Percentiles rank a stretch among this genome's conserved stretches.
phyloP scores from a whole-genome alignment of 139 green algal genomes.

The Prasinococcaceae sp. region DNA sequence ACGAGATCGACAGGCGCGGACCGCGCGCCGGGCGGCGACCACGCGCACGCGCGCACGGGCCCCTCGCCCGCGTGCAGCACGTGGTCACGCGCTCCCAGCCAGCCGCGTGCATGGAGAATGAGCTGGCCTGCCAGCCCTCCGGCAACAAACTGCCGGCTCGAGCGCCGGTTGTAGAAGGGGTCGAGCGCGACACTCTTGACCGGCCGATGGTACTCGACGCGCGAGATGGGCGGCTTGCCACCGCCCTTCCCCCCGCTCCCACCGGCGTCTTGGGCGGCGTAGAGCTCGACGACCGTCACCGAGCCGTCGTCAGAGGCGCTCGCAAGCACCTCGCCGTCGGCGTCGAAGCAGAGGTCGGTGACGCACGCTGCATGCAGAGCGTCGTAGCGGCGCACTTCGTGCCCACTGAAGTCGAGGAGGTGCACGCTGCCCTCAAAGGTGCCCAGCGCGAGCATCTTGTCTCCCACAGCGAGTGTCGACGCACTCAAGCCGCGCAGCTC shows the following conservation, averaged over 20 bases:
- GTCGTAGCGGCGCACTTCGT: conserved; percentile 28
- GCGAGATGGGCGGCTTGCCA: not conserved
- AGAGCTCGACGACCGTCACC: conserved; percentile 35
- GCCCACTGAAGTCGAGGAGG: conserved; percentile 70
- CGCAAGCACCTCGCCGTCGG: conserved; percentile 52
- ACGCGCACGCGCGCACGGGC: conserved; percentile 41
- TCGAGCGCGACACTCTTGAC: conserved; percentile 68
- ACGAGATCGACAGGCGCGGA: conserved; percentile 48
- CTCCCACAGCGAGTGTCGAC: conserved; percentile 60
- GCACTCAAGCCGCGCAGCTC: too few species aligned
- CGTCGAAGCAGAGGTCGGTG: conserved; percentile 65
- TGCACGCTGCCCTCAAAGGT: conserved; percentile 52
- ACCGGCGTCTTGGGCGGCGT: too few species aligned
- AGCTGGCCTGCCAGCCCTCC: conserved; percentile 51
- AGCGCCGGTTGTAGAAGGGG: conserved; percentile 46
- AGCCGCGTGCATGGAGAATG: conserved; percentile 55
- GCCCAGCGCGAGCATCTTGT: conserved; percentile 76
- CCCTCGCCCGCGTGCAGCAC: conserved; percentile 57
- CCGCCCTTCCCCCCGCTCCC: too few species aligned
- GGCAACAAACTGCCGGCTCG: conserved; percentile 59
- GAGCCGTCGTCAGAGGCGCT: conserved; percentile 63
- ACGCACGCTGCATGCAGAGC: conserved; percentile 39
- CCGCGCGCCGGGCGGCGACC: too few species aligned
- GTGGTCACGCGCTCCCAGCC: conserved; percentile 61
- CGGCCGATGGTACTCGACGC: conserved; percentile 29